Evolutionary conservation across 352 stramenopile genomes (phyloP), one percentile per base, ranked within the genome.

Genomic region (Globisporangium viniferum): DNA sequence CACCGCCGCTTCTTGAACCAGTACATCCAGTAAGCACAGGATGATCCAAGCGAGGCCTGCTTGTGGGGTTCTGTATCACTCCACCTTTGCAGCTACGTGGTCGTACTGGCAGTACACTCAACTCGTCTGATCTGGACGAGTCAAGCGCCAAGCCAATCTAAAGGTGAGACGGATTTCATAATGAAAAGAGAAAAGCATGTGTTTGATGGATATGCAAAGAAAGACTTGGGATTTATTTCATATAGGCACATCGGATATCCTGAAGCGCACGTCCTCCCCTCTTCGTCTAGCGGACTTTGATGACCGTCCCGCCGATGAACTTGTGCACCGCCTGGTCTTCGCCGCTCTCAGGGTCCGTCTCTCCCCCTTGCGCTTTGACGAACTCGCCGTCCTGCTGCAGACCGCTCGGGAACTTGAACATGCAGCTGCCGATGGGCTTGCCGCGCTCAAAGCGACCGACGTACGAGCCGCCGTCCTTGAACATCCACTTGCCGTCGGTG

Each of bases 1-100:
- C 98, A 99, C 81, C 96, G 95, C 62, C 83, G 94, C 65, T 99
- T 99, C 80, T 76, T 99, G 63, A 98, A 97, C 74, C 99, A 98
- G 78, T 99, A 94, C 72, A 88, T 96, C 57, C 84, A 94, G 74
- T 96, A 88, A 76, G 10, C 18, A 18, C 39, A 44, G 8, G 0
- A 15, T 44, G 3, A 54, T 1, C 24, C 36, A 18, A 59, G 31
- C 31, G 5, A 35, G 31, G 31, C 24, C 24, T 24, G 24, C 24
- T 24, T 24, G 24, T 24, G 24, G 24, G 24, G 24, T 24, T 24
- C 24, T 24, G 24, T 0, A 24, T 24, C 24, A 24, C 24, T 24
- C 24, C 24, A 24, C 24, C 24, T 24, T 24, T n/a, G 18, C 15
- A 51, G 44, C 44, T 51, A 22, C 5, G 15, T 51, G 44, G 18